Evolutionary conservation across 176 grass and related monocot genomes (phyloP).

Genomic region (Carex parvula): DNA sequence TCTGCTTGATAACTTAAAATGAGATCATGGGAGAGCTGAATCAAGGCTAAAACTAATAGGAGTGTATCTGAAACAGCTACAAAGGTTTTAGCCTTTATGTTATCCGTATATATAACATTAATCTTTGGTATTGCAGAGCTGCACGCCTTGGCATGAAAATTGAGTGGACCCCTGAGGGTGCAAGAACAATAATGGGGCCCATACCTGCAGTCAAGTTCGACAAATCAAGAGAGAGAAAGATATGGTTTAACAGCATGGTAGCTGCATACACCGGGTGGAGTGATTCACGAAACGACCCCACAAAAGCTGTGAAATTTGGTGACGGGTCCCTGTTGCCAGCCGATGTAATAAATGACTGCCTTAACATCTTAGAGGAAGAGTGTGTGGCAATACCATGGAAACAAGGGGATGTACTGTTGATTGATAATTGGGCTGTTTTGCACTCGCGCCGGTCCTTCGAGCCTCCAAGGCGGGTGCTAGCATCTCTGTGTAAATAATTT

Average conservation of each 20-base stretch:
- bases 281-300: slow-evolving; percentile 75
- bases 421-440: slow-evolving; percentile 81
- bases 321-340: slow-evolving; percentile 58
- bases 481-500: slow-evolving; percentile 80
- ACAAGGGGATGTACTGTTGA: slow-evolving; percentile 63
- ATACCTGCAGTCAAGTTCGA: slow-evolving; percentile 70
- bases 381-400: slow-evolving; percentile 64
- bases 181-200: slow-evolving; percentile 79
- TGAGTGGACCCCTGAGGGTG: slow-evolving; percentile 70
- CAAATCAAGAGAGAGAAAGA: slow-evolving; percentile 47
- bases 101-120: neutral
- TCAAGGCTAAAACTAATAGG: neutral
- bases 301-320: slow-evolving; percentile 74
- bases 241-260: slow-evolving; percentile 99
- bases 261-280: slow-evolving; percentile 95
- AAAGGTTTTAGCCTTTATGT: neutral
- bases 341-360: slow-evolving; percentile 56
- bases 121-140: slow-evolving; percentile 37
- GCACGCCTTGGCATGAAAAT: slow-evolving; percentile 66
- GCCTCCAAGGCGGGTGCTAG: slow-evolving; percentile 77
- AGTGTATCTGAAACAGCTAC: neutral
- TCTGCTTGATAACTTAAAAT: neutral
- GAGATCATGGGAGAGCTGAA: neutral
- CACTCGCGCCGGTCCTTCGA: slow-evolving; percentile 70
- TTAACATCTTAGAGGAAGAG: slow-evolving; percentile 66